These are phyloP conservation scores for Furcasterigmium furcatum DNA, from an alignment of 2,329 filamentous ascomycete species.

Conservation along the genomic window DNA sequence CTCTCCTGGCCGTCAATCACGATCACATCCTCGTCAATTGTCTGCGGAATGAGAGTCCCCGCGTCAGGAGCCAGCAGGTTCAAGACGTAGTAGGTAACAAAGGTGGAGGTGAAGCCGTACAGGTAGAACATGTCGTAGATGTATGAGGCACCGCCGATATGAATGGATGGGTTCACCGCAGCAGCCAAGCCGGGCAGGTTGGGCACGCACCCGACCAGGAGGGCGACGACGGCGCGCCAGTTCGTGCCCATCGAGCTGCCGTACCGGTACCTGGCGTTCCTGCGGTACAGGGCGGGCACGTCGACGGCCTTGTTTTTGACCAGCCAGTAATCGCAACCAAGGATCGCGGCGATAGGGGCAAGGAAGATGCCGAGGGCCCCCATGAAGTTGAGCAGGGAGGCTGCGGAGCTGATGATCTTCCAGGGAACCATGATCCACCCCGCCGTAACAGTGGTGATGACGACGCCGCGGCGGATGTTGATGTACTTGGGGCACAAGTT, in stretches of 20 bases:
- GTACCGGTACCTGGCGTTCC: constrained; percentile 27
- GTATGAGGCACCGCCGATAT: constrained; percentile 25
- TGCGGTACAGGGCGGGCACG: constrained; percentile 31
- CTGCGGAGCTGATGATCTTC: constrained; percentile 10
- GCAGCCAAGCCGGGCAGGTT: constrained; percentile 16
- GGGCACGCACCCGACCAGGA: constrained; percentile 22
- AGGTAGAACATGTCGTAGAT: constrained; percentile 31
- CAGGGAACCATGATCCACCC: constrained; percentile 13
- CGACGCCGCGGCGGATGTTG: constrained; percentile 45
- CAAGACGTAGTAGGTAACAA: constrained; percentile 23
- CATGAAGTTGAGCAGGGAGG: constrained; percentile 22
- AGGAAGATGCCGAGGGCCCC: constrained; percentile 31
- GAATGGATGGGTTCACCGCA: no score
- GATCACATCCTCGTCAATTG: constrained; percentile 23
- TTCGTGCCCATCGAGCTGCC: constrained; percentile 30
- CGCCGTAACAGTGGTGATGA: constrained; percentile 24
- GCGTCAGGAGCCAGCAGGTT: constrained; percentile 25
- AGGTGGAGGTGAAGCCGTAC: constrained; percentile 30
- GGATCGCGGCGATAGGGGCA: constrained; percentile 30
- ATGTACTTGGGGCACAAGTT: constrained; percentile 48
- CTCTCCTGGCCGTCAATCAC: no score
- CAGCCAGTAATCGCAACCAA: constrained; percentile 34
- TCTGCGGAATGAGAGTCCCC: constrained; percentile 21
- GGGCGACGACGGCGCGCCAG: constrained; percentile 24
- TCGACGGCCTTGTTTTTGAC: no score